Evolutionary conservation across 805 yeast species (phyloP), one percentile per base, ranked within the genome.

Genomic region (Lipomyces anomalus): DNA sequence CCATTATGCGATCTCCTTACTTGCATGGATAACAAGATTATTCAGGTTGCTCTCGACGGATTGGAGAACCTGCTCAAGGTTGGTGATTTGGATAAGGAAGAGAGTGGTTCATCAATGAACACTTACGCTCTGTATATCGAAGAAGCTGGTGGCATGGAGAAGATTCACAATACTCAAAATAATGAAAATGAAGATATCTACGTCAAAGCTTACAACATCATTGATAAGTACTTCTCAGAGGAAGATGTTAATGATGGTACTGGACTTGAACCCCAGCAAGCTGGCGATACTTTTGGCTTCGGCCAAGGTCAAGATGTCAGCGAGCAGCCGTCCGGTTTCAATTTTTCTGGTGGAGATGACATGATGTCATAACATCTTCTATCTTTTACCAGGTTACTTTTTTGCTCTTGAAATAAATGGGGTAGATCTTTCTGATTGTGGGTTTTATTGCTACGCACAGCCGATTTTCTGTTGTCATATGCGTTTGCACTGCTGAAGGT

Each of bases 121-220:
- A 86, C 84, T 65, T 83, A 89, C 63, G 95, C 97, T 22, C 75
- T 88, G 52, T 87, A 69, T 69, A 84, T 92, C 62, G 98, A 92
- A 71, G 97, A 90, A 66, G 97, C 97, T 36, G 97, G 97, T 60
- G 98, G 98, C 53, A 83, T 88, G 80, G 97, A 92, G 67, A 89
- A 86, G 72, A 90, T 92, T 59, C 83, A 84, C 67, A 87, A 85
- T 51, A 84, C 95, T 65, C 98, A 92, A 74, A 79, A 76, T 64
- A 88, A 86, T 69, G 85, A 80, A 61, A 92, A 90, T 68, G 94
- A 90, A 64, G 85, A 82, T 63, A 85, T 92, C 61, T 92, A 92
- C 68, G 79, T 84, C 64, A 89, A 88, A 71, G 94, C 97, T 28
- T 92, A 77, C 71, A 72, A 72, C 56, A 86, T 92, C 61, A 88